Percentiles rank a stretch among this genome's conserved stretches.
These are phyloP conservation scores for Albophoma yamanashiensis DNA, from an alignment of 2,329 filamentous ascomycete genomes.

Conservation along the genomic window DNA sequence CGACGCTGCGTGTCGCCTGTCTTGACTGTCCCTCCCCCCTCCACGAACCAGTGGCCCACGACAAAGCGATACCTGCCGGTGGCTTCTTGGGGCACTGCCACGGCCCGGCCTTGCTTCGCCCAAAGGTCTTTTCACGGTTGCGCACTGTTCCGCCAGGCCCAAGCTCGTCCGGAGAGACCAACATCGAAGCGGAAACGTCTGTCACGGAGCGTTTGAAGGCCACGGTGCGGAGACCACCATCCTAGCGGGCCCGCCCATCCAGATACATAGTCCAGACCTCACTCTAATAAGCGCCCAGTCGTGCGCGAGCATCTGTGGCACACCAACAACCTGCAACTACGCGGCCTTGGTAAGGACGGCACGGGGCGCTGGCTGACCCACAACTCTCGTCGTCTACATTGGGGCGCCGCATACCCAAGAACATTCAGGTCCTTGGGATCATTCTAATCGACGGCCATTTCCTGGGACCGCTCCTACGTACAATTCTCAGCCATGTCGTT, in stretches of 20 bases:
- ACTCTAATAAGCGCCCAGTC: not conserved
- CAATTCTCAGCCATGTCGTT: conserved; percentile 38
- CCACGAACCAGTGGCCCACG: not conserved
- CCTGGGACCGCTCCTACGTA: not conserved
- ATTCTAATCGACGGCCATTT: not conserved
- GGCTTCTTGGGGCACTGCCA: not conserved
- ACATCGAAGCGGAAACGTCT: not conserved
- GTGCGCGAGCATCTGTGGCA: not conserved
- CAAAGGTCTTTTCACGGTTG: no score
- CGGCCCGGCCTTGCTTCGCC: not conserved
- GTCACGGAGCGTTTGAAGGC: not conserved
- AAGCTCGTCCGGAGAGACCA: not conserved
- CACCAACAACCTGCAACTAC: no score
- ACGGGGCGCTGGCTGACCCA: not conserved
- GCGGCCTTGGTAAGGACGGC: not conserved
- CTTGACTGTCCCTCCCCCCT: not conserved
- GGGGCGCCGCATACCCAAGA: not conserved
- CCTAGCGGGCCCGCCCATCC: not conserved
- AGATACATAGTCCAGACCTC: not conserved
- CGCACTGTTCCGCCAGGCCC: conserved; percentile 1
- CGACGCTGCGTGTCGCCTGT: not conserved
- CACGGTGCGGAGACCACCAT: not conserved
- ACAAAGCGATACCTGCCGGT: not conserved
- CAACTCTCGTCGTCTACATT: not conserved
- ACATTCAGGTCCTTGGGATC: not conserved